Base-by-base conservation (phyloP, 176 grass and related monocot species). In the Melocanna baccifera region DNA sequence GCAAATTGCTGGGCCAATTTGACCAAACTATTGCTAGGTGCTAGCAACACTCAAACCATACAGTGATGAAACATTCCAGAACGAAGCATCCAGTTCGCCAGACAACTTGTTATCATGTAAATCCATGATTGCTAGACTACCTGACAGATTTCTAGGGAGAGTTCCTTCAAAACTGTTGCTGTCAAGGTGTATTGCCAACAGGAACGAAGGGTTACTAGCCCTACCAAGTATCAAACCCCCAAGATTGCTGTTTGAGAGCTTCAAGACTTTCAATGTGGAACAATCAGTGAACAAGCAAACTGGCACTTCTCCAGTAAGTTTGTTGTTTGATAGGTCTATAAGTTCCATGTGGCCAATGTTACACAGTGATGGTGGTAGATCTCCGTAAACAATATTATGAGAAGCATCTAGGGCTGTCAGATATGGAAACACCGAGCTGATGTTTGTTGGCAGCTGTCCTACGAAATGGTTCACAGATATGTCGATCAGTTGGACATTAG, bases 291-390 rank as follows among this genome's bases (percentile, higher is more conserved):
- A 63, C 13, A 86, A 20, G 66, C 79, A 81, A 15, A 29, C 5
- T 2, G 90, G 76, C 12, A 92, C 8, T 67, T 77, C 78, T 1
- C 86, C 90, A 5, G 58, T 78, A 37, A 92, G 28, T 0, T 62
- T 69, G 34, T 92, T 92, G 4, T 79, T 48, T 0, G 90, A 92
- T 12, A 88, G 22, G 20, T 92, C 79, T 1, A 83, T 9, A 6
- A 2, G 0, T 8, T 3, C 0, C 13, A 88, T 62, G 3, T 0
- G 1, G 23, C 16, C 9, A 4, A 75, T 70, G 9, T 61, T 40
- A 11, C 75, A 80, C 1, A 89, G 25, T 5, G 76, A 79, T 2
- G 28, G 8, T 55, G 74, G 68, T 75, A 92, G 80, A 8, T 75
- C 20, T 12, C 84, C 90, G 42, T 5, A 28, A 16, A 92, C 13